These are phyloP conservation scores for Ceratocystis papillata DNA, from an alignment of 2,329 filamentous ascomycete genomes.

Conservation along the genomic window DNA sequence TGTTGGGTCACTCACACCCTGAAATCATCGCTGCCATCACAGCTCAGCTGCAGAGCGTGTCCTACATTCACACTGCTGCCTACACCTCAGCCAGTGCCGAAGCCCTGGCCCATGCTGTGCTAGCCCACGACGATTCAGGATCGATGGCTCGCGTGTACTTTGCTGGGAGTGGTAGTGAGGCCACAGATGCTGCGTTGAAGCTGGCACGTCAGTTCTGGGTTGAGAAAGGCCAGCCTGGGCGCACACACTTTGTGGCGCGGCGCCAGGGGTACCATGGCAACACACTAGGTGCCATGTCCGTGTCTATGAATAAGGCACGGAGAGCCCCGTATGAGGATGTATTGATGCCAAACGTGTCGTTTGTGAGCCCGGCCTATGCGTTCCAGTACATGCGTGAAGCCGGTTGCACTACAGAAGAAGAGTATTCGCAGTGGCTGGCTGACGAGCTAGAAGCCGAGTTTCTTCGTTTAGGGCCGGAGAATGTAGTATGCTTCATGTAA, in stretches of 20 bases:
- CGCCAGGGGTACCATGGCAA: slow-evolving; percentile 42
- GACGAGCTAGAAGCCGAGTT: slow-evolving; percentile 41
- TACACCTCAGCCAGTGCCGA: slow-evolving; percentile 28
- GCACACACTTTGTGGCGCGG: slow-evolving; percentile 36
- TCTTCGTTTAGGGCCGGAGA: slow-evolving; percentile 36
- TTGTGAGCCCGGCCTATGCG: slow-evolving; percentile 13
- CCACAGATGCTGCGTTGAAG: slow-evolving; percentile 40
- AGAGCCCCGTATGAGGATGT: slow-evolving; percentile 30
- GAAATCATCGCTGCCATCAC: slow-evolving; percentile 46
- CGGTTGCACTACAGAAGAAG: slow-evolving; percentile 32
- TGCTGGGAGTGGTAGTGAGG: slow-evolving; percentile 28
- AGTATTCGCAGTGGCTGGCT: slow-evolving; percentile 35
- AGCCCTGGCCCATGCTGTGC: slow-evolving; percentile 29
- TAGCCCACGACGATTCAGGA: slow-evolving; percentile 26
- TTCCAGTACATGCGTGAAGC: slow-evolving; percentile 27
- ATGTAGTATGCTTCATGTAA: slow-evolving; percentile 30
- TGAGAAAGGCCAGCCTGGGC: slow-evolving; percentile 31
- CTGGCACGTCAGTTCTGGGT: slow-evolving; percentile 40
- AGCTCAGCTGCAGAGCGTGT: slow-evolving; percentile 40
- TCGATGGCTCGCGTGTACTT: slow-evolving; percentile 26
- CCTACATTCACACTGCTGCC: slow-evolving; percentile 29
- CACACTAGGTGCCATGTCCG: slow-evolving; percentile 38
- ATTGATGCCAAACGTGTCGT: slow-evolving; percentile 24
- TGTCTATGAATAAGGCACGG: slow-evolving; percentile 30
- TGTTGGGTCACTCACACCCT: slow-evolving; percentile 50